Evolutionary conservation across 2,329 filamentous ascomycete species (phyloP).

Genomic region (Arthroderma sp.): DNA sequence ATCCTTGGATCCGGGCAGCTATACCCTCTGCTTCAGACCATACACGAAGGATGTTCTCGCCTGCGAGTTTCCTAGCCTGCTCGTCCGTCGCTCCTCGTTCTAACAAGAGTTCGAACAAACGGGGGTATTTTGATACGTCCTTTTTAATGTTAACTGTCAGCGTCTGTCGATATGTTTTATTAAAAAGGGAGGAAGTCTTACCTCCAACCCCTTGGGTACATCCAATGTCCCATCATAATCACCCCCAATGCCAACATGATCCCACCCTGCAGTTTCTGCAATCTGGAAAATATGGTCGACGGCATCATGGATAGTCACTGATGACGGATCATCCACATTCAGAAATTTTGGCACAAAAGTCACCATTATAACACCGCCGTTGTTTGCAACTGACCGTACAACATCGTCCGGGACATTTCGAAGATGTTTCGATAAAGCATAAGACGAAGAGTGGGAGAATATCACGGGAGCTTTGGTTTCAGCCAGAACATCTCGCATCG

Average conservation of each 20-base stretch:
- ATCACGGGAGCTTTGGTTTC: constrained; percentile 16
- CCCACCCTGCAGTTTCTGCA: constrained; percentile 19
- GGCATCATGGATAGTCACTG: constrained; percentile 22
- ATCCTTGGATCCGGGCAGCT: constrained; percentile 9
- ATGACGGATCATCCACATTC: constrained; percentile 16
- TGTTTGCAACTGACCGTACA: constrained; percentile 21
- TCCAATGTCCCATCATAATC: constrained; percentile 22
- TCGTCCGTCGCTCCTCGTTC: constrained; percentile 28
- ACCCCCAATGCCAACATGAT: constrained; percentile 24
- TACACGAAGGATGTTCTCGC: constrained; percentile 25
- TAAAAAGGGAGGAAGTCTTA: neutral
- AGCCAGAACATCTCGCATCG: constrained; percentile 14
- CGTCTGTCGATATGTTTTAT: neutral
- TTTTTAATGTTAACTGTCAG: neutral
- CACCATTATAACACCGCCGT: constrained; percentile 31
- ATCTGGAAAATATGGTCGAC: constrained; percentile 27
- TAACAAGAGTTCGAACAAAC: constrained; percentile 14
- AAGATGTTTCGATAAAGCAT: constrained; percentile 17
- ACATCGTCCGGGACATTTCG: constrained; percentile 33
- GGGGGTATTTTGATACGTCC: constrained; percentile 15
- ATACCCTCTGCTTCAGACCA: constrained; percentile 13
- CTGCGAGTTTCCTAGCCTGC: constrained; percentile 24
- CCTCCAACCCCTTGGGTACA: constrained; percentile 16
- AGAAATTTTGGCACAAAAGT: constrained; percentile 25
- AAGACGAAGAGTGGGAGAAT: constrained; percentile 14